Base-by-base conservation (phyloP, 768 basidiomycete species). In the Psilocybe azurescens region DNA sequence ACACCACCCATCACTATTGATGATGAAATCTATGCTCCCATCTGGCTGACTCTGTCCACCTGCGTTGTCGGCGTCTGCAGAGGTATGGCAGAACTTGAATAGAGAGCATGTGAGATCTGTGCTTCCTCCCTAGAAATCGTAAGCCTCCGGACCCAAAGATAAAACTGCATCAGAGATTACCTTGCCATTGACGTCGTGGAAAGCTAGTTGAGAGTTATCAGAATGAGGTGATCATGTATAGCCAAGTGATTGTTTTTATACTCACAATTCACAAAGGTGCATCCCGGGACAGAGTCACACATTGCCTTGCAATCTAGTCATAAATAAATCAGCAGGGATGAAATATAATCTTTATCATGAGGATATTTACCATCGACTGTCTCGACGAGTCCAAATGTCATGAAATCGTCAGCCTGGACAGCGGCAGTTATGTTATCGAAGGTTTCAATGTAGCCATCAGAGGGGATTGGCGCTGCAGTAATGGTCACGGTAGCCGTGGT, bases 171-270 rank as follows among this genome's bases (percentile, higher is more conserved):
- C n/a, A 29, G 36, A n/a, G 56, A 66, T 33, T 46, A 77, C 75
- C 67, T 77, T 77, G 32, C 73, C 77, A 58, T 78, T 77, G 24
- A 74, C 72, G 56, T 78, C 76, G 61, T 75, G 72, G 65, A 76
- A 77, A 2, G 72, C 77, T 77, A 38, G 18, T 14, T 28, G 20
- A 51, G 3, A 32, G 24, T 18, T 14, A 20, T 18, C 53, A 52
- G 24, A 50, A 58, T 20, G 18, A 5, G 3, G 28, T 30, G 53
- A 14, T 24, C 16, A 24, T 30, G 38, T 7, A 20, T 13, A 9
- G 38, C 38, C 38, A 8, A 8, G 3, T 14, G n/a, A 11, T 9
- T 0, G 2, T 13, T 20, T 32, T 16, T 33, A 51, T 14, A 72
- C 74, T 50, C 65, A 76, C 77, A 70, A 61, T 78, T 76, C 29